A percentile compares a stretch with the other conserved stretches of the same genome.
Conservation (phyloP, 768 basidiomycete genomes). For the Amanita pseudoporphyria region DNA sequence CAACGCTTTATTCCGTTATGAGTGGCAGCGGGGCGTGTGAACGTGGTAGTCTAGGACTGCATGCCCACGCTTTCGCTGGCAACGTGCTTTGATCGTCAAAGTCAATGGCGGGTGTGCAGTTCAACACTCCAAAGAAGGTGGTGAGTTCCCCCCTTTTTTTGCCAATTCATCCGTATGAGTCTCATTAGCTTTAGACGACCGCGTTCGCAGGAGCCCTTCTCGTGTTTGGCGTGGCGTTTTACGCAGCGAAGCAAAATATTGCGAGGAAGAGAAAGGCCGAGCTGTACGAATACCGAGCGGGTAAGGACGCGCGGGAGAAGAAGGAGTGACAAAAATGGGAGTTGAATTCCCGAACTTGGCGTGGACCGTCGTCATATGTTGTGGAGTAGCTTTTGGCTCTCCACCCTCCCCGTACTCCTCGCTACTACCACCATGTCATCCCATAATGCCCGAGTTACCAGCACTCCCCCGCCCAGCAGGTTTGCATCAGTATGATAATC, state of each 20-base stretch:
- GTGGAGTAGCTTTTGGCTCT: no score
- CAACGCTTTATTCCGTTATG: no score
- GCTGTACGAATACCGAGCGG: conserved; percentile 21
- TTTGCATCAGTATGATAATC: conserved; percentile 11
- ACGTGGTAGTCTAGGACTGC: no score
- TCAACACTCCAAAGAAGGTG: conserved; percentile 7
- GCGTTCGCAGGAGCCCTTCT: conserved; percentile 22
- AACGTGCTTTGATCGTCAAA: background rate
- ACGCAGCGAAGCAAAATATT: conserved; percentile 24
- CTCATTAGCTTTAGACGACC: conserved; percentile 13
- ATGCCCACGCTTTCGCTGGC: no score
- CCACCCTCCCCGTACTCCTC: no score
- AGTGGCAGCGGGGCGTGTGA: no score
- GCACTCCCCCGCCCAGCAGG: conserved; percentile 2
- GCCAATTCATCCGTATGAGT: no score
- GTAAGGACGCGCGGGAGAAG: conserved; percentile 13
- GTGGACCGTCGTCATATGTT: background rate
- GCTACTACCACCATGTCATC: background rate
- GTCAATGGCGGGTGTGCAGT: background rate
- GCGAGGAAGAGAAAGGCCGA: conserved; percentile 22
- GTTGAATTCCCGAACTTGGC: background rate
- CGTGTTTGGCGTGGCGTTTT: conserved; percentile 22
- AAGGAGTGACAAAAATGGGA: background rate
- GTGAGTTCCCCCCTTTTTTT: background rate
- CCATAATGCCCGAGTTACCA: background rate